Conservation (phyloP, 805 yeast species). For the Ogataea ramenticola region DNA sequence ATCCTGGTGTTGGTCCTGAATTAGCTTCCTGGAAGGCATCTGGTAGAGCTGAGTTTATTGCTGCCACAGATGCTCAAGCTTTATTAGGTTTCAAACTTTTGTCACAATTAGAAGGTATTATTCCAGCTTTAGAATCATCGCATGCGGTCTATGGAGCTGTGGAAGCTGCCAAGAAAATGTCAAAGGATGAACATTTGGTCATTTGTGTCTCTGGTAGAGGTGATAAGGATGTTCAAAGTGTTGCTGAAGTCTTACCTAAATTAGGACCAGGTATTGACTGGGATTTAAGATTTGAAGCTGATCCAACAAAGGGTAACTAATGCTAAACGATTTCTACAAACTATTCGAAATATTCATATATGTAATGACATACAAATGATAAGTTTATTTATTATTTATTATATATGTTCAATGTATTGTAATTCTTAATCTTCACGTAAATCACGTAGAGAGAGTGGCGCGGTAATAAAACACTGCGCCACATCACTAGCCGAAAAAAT, state of each 20-base stretch:
- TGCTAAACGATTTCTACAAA: too few species aligned
- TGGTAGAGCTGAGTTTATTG: constrained; percentile 85
- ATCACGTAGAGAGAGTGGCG: too few species aligned
- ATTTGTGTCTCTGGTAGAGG: constrained; percentile 97
- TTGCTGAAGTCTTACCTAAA: constrained; percentile 86
- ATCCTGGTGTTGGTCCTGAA: constrained; percentile 99
- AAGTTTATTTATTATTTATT: too few species aligned
- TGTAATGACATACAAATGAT: too few species aligned
- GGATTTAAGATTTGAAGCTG: constrained; percentile 80
- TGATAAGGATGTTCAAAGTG: constrained; percentile 97
- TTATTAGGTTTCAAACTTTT: constrained; percentile 81
- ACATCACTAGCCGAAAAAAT: too few species aligned
- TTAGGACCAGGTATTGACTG: constrained; percentile 90
- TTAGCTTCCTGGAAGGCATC: constrained; percentile 90
- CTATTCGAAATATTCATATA: too few species aligned
- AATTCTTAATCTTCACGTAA: too few species aligned
- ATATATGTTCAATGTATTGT: too few species aligned
- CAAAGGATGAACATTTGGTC: constrained; percentile 71
- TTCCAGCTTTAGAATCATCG: constrained; percentile 96
- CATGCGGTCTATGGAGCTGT: constrained; percentile 94
- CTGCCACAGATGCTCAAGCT: constrained; percentile 96
- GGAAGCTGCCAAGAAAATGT: constrained; percentile 78
- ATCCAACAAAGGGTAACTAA: not conserved
- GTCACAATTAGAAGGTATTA: constrained; percentile 94
- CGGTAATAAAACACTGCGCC: too few species aligned